Conservation (phyloP, 306 rosid species). For the Sicyos edulis region DNA sequence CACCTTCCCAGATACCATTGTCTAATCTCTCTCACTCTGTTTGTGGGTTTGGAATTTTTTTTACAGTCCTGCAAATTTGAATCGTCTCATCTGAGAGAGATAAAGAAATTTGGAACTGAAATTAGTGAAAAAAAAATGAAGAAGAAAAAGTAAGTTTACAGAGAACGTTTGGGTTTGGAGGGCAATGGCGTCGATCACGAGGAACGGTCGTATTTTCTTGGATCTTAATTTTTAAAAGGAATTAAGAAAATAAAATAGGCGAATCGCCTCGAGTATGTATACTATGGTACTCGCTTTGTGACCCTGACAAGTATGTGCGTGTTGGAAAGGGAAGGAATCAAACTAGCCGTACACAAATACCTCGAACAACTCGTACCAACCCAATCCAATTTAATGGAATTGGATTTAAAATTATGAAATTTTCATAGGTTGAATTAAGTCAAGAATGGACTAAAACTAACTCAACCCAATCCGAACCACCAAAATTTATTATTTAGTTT, state of each 20-base stretch:
- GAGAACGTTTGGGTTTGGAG: conserved; percentile 10
- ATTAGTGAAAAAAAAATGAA: not conserved
- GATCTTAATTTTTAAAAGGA: conserved; percentile 25
- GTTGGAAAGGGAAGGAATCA: conserved; percentile 13
- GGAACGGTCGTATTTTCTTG: conserved; percentile 73
- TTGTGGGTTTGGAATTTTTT: not conserved
- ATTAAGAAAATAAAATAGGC: not conserved
- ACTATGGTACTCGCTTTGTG: not conserved
- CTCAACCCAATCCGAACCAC: no score
- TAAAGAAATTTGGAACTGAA: conserved; percentile 12
- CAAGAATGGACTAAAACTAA: no score
- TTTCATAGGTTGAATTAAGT: no score
- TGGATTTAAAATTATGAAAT: no score
- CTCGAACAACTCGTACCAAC: no score
- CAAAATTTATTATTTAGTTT: no score
- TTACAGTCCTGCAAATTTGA: conserved; percentile 27
- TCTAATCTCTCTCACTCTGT: conserved; percentile 6
- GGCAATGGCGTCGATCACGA: conserved; percentile 43
- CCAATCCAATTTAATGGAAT: no score
- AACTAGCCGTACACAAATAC: no score
- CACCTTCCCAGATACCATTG: conserved; percentile 90
- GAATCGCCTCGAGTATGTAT: not conserved
- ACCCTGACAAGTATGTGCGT: not conserved
- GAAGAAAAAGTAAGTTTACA: not conserved
- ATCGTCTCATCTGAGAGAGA: conserved; percentile 30